phyloP scores from a whole-genome alignment of 2,329 filamentous ascomycete genomes.

The Fusarium sp. region DNA sequence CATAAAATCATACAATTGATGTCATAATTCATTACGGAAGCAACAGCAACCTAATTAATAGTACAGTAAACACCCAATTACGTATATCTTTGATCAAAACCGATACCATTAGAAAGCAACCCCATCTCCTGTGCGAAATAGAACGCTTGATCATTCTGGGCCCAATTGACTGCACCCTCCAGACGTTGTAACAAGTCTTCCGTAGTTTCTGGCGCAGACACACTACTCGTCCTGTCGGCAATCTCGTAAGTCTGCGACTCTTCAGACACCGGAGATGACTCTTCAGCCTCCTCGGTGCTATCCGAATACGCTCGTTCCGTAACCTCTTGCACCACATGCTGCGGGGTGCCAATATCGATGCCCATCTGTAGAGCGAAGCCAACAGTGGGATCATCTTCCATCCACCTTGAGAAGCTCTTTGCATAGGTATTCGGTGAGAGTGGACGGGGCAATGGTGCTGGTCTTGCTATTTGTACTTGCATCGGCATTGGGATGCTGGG shows the following conservation, averaged over 20 bases:
- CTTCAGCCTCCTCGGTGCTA: background rate
- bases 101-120: constrained; percentile 1
- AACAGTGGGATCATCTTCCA: constrained; percentile 32
- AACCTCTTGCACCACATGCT: background rate
- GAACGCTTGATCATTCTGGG: constrained; percentile 26
- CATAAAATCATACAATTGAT: background rate
- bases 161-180: constrained; percentile 13
- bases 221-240: background rate
- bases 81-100: background rate
- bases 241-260: background rate
- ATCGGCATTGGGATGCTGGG: background rate
- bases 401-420: constrained; percentile 28
- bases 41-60: background rate
- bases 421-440: constrained; percentile 16
- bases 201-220: background rate
- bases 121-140: constrained; percentile 27
- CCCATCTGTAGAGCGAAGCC: constrained; percentile 39
- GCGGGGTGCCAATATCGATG: background rate
- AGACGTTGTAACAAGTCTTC: constrained; percentile 14
- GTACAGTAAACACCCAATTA: background rate
- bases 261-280: background rate
- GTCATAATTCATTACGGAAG: background rate
- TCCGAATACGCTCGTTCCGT: background rate
- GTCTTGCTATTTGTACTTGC: background rate
- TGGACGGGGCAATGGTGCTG: constrained; percentile 4